A percentile compares a stretch with the other conserved stretches of the same genome.
Conservation (phyloP, 495 filamentous ascomycete species). For the Podospora tetraspora region DNA sequence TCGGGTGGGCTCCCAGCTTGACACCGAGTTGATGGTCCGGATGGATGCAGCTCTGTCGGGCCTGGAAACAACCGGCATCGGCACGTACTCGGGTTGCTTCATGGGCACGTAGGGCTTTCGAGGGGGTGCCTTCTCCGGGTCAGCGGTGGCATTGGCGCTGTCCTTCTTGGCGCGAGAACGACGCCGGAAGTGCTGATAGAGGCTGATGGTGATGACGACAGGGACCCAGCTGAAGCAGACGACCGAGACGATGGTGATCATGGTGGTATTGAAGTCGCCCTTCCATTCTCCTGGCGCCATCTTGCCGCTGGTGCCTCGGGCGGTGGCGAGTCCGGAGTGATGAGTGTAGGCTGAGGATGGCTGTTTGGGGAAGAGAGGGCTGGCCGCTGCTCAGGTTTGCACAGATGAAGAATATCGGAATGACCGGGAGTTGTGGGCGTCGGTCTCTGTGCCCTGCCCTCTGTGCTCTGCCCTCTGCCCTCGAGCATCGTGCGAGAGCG, state of each 20-base stretch:
- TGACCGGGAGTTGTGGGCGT: neutral
- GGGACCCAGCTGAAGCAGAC: slow-evolving; percentile 22
- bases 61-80: neutral
- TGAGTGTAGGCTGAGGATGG: neutral
- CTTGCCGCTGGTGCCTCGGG: slow-evolving; percentile 2
- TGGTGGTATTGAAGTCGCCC: slow-evolving; percentile 6
- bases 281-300: slow-evolving; percentile 15
- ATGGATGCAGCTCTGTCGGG: slow-evolving; percentile 9
- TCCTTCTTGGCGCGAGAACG: slow-evolving; percentile 7
- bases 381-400: neutral
- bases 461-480: neutral
- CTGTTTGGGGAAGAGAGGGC: neutral
- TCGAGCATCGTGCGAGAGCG: neutral
- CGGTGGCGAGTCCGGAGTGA: neutral
- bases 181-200: slow-evolving; percentile 6
- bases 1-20: slow-evolving; percentile 5
- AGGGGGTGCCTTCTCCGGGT: slow-evolving; percentile 11
- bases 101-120: slow-evolving; percentile 15
- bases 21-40: slow-evolving; percentile 7
- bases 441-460: neutral
- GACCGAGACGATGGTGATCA: slow-evolving; percentile 16
- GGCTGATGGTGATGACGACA: slow-evolving; percentile 11
- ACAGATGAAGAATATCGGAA: neutral
- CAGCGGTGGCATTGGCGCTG: slow-evolving; percentile 6
- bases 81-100: slow-evolving; percentile 7